Evolutionary conservation across 257 asterid genomes (phyloP).

Genomic region (Salvia hispanica): DNA sequence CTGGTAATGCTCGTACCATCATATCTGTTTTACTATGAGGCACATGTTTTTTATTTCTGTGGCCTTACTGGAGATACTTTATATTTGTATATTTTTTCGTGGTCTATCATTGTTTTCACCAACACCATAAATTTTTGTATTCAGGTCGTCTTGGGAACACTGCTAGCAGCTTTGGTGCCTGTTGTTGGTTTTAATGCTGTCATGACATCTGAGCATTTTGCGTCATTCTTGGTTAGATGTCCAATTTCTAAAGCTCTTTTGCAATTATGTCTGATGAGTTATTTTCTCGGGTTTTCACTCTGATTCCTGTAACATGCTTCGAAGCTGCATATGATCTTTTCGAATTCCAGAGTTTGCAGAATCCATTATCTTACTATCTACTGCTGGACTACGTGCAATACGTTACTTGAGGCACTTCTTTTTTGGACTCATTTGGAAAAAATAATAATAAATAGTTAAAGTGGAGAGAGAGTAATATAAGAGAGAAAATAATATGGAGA

Average conservation of each 20-base stretch:
- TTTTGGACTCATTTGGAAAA: too few species aligned
- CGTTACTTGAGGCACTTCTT: too few species aligned
- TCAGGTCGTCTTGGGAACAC: constrained; percentile 91
- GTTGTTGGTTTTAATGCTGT: constrained; percentile 99
- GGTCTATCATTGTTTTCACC: constrained; percentile 15
- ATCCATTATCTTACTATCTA: constrained; percentile 11
- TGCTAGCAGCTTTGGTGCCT: constrained; percentile 91
- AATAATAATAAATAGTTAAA: too few species aligned
- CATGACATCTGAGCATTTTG: constrained; percentile 98
- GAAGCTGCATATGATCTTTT: constrained; percentile 2
- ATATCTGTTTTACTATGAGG: constrained; percentile 1
- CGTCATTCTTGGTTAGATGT: constrained; percentile 83
- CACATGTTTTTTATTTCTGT: constrained; percentile 21
- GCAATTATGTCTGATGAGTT: constrained; percentile 11
- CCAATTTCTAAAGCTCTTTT: constrained; percentile 4
- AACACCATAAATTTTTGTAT: constrained; percentile 25
- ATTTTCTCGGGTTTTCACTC: constrained; percentile 9
- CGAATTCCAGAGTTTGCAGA: constrained; percentile 19
- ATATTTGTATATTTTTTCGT: not conserved
- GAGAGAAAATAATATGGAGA: too few species aligned
- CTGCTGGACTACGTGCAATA: constrained; percentile 8
- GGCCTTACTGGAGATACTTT: constrained; percentile 3
- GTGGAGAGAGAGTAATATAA: too few species aligned
- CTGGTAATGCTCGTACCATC: not conserved
- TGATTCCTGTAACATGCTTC: not conserved